Evolutionary conservation across 2,329 filamentous ascomycete species (phyloP).

Genomic region (Clonostachys solani): DNA sequence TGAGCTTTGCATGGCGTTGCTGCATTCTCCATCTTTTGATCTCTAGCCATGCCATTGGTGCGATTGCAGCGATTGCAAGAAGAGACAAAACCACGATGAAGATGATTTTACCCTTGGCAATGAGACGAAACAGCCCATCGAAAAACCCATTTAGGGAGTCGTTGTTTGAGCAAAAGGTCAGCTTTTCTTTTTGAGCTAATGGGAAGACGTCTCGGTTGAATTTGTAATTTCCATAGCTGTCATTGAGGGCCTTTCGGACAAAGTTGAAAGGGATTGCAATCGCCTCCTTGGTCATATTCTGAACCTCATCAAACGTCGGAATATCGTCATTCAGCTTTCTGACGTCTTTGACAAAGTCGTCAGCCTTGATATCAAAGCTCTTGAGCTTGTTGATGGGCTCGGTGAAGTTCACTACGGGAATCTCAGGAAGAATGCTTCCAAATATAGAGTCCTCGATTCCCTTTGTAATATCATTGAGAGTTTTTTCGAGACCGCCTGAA

Average conservation of each 20-base stretch:
- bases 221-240: constrained; percentile 65
- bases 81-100: constrained; percentile 73
- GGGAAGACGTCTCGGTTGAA: constrained; percentile 80
- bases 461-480: constrained; percentile 43
- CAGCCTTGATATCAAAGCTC: constrained; percentile 62
- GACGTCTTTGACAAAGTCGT: constrained; percentile 64
- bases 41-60: constrained; percentile 79
- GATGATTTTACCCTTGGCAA: constrained; percentile 64
- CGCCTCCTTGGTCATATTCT: constrained; percentile 73
- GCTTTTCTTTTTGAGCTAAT: constrained; percentile 73
- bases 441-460: constrained; percentile 40
- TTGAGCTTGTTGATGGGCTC: constrained; percentile 62
- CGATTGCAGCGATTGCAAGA: constrained; percentile 67
- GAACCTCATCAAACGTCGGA: constrained; percentile 77
- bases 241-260: constrained; percentile 69
- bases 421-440: constrained; percentile 38
- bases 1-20: constrained; percentile 62
- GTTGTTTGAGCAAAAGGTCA: constrained; percentile 88
- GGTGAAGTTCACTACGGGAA: constrained; percentile 59
- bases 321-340: constrained; percentile 72
- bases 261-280: constrained; percentile 78
- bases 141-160: constrained; percentile 83
- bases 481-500: constrained; percentile 40
- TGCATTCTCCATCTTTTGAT: constrained; percentile 72
- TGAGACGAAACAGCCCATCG: constrained; percentile 60